A percentile compares a stretch with the other conserved stretches of the same genome.
phyloP scores from a whole-genome alignment of 108 stramenopile genomes.

The Mediolabrus comicus region DNA sequence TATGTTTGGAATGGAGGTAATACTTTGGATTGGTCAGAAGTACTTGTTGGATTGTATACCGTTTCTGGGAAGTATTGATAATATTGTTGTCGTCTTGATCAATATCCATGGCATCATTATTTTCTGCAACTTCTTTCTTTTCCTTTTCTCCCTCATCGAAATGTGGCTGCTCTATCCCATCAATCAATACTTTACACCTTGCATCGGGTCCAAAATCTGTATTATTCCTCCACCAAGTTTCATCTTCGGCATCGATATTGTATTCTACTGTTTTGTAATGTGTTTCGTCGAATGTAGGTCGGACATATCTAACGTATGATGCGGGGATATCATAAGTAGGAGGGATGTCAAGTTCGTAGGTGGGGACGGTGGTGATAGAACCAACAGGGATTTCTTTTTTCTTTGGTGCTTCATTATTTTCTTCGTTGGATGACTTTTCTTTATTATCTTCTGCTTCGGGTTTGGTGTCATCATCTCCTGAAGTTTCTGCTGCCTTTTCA shows the following conservation, averaged over 20 bases:
- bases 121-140: background rate
- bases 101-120: constrained; percentile 3
- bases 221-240: constrained; percentile 69
- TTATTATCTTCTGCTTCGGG: constrained; percentile 14
- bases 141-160: background rate
- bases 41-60: constrained; percentile 18
- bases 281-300: constrained; percentile 49
- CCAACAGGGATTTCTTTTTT: constrained; percentile 83
- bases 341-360: constrained; percentile 65
- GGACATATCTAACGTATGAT: constrained; percentile 68
- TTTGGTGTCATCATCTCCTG: constrained; percentile 27
- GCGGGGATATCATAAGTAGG: constrained; percentile 52
- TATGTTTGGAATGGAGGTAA: constrained; percentile 8
- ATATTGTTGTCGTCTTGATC: background rate
- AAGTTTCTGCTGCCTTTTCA: background rate
- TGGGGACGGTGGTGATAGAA: constrained; percentile 58
- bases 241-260: constrained; percentile 77
- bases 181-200: constrained; percentile 12
- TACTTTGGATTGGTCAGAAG: constrained; percentile 36
- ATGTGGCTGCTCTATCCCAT: background rate
- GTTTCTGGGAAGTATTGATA: background rate
- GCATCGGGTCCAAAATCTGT: constrained; percentile 60
- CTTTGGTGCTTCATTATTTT: constrained; percentile 5
- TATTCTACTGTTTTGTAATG: constrained; percentile 58
- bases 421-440: constrained; percentile 47